Percentiles rank a stretch among this genome's conserved stretches.
phyloP scores from a whole-genome alignment of 148 eudicot genomes.

The Chenopodium berlandieri region DNA sequence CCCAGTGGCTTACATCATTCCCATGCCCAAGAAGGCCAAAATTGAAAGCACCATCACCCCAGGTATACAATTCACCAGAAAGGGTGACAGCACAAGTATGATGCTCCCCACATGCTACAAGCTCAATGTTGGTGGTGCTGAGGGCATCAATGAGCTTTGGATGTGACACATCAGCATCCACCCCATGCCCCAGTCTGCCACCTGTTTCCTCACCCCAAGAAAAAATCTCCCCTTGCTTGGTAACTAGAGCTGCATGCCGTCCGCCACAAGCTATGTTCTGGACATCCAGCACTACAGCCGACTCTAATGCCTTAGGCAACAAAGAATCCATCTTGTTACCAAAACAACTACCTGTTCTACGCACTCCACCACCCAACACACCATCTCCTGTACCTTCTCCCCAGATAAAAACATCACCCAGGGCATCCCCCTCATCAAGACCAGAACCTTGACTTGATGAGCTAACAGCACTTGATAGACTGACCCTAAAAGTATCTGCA shows the following conservation, averaged over 20 bases:
- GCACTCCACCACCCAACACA: conserved; percentile 79
- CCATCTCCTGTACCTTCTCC: conserved; percentile 96
- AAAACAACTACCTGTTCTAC: conserved; percentile 45
- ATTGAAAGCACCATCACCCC: conserved; percentile 83
- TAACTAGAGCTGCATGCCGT: conserved; percentile 84
- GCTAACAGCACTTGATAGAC: conserved; percentile 98
- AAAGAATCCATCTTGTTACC: conserved; percentile 72
- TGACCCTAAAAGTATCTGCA: conserved; percentile 81
- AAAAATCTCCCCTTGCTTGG: conserved; percentile 95
- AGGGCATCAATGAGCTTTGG: conserved; percentile 93
- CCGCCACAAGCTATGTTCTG: conserved; percentile 98
- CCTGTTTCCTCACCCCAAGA: conserved; percentile 96
- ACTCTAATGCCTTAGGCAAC: conserved; percentile 90
- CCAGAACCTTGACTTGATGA: conserved; percentile 99
- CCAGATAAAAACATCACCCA: conserved; percentile 96
- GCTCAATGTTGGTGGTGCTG: conserved; percentile 80
- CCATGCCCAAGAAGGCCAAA: conserved; percentile 95
- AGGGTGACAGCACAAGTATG: conserved; percentile 96
- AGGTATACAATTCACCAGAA: conserved; percentile 92
- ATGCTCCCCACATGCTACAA: conserved; percentile 92
- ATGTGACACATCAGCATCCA: conserved; percentile 83
- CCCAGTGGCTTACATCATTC: conserved; percentile 90
- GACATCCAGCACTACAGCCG: conserved; percentile 95
- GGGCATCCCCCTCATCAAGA: conserved; percentile 92
- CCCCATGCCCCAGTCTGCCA: conserved; percentile 97